Conservation (phyloP, 2,329 filamentous ascomycete species). For the Phialophora macrospora region DNA sequence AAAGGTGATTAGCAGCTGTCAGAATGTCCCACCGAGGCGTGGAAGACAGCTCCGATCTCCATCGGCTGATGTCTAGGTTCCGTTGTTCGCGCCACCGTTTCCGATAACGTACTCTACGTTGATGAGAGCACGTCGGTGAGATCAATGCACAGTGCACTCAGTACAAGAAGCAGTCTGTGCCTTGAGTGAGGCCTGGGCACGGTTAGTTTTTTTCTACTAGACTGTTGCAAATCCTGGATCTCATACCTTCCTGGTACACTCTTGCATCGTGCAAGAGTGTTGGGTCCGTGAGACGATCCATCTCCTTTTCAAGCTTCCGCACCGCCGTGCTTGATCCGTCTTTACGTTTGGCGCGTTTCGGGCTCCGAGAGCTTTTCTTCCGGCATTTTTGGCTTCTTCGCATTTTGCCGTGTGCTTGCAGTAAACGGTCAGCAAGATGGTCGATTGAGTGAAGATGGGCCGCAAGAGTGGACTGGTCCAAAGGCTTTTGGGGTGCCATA, state of each 20-base stretch:
- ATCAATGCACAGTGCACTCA: neutral
- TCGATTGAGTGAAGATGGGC: neutral
- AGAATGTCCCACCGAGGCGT: neutral
- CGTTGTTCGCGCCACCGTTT: neutral
- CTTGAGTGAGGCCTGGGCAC: neutral
- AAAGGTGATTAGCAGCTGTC: neutral
- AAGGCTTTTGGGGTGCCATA: neutral
- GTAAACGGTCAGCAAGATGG: neutral
- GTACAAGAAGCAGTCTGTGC: neutral
- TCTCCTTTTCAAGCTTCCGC: slow-evolving; percentile 13
- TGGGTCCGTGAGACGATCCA: slow-evolving; percentile 17
- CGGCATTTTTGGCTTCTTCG: neutral
- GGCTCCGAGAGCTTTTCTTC: neutral
- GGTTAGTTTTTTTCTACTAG: neutral
- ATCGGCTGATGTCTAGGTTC: neutral
- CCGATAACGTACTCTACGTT: neutral
- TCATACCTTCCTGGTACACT: slow-evolving; percentile 17
- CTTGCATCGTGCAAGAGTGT: slow-evolving; percentile 7
- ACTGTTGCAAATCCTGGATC: neutral
- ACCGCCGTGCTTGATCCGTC: slow-evolving; percentile 2
- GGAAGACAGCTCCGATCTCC: too few relatives aligned
- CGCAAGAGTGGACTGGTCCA: neutral
- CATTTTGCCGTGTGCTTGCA: neutral
- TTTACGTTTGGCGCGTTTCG: neutral
- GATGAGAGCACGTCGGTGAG: neutral